A percentile compares a stretch with the other conserved stretches of the same genome.
phyloP scores from a whole-genome alignment of 2,329 filamentous ascomycete genomes.

The Trichocomaceae sp. region DNA sequence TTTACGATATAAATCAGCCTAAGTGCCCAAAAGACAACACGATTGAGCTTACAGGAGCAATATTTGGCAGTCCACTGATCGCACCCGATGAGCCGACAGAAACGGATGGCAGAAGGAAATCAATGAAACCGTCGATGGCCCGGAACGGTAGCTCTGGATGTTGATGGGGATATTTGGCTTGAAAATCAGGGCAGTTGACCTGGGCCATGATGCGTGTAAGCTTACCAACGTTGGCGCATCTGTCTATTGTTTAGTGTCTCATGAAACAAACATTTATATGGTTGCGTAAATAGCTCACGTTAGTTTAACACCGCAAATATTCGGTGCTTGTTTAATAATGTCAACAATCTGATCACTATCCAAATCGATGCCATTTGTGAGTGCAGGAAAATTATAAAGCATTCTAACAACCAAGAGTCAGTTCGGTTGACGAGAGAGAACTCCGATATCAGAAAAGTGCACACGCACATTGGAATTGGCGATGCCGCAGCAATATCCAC shows the following conservation, averaged over 20 bases:
- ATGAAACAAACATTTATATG: no score
- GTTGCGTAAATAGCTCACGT: background rate
- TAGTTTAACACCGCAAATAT: conserved; percentile 4
- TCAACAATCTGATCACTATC: conserved; percentile 2
- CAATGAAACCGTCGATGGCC: conserved; percentile 9
- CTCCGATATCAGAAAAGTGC: background rate
- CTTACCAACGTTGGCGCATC: conserved; percentile 4
- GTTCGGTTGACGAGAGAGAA: no score
- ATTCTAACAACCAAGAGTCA: background rate
- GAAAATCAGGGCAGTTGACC: conserved; percentile 1
- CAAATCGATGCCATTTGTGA: background rate
- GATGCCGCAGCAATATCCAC: conserved; percentile 1
- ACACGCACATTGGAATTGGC: background rate
- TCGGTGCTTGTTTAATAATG: background rate
- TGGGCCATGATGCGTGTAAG: conserved; percentile 8
- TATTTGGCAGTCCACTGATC: conserved; percentile 4
- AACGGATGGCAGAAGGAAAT: conserved; percentile 7
- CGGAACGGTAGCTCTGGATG: conserved; percentile 4
- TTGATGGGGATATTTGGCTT: conserved; percentile 1
- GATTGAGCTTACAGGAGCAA: conserved; percentile 1
- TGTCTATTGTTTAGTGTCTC: background rate
- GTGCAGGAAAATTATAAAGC: conserved; percentile 4
- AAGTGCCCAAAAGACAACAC: background rate
- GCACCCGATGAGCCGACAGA: conserved; percentile 4
- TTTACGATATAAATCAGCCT: background rate